Evolutionary conservation across 2,329 filamentous ascomycete species (phyloP).

Genomic region (Penicillium sp.): DNA sequence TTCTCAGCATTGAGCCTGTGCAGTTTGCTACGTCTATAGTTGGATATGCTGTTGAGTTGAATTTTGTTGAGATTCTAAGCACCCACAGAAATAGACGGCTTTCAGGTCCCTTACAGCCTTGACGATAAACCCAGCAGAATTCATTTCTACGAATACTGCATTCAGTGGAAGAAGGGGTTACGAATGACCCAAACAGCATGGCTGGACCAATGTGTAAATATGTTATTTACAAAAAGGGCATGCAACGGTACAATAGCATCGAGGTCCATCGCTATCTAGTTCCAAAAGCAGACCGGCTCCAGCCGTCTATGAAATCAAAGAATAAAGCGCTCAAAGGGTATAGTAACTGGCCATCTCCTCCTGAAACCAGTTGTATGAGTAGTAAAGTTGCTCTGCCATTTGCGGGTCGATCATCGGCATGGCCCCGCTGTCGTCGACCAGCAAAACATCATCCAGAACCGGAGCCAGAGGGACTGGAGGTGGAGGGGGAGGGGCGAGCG

Average conservation of each 20-base stretch:
- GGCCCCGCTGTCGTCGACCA: slow-evolving; percentile 37
- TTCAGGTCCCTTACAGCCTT: no score
- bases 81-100: no score
- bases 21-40: not conserved
- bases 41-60: not conserved
- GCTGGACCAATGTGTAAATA: not conserved
- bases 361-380: slow-evolving; percentile 46
- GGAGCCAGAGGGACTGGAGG: slow-evolving; percentile 38
- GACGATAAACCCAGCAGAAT: not conserved
- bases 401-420: slow-evolving; percentile 41
- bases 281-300: not conserved
- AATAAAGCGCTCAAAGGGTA: slow-evolving; percentile 36
- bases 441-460: slow-evolving; percentile 40
- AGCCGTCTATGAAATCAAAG: slow-evolving; percentile 2
- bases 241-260: not conserved
- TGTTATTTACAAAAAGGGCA: not conserved
- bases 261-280: not conserved
- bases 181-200: not conserved
- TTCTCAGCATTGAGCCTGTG: no score
- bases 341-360: slow-evolving; percentile 46
- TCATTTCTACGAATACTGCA: not conserved
- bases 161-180: not conserved
- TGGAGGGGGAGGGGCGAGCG: slow-evolving; percentile 26
- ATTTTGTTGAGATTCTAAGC: not conserved
- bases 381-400: slow-evolving; percentile 43